Conservation (phyloP, 2,329 filamentous ascomycete genomes). For the Neofusicoccum sp. region DNA sequence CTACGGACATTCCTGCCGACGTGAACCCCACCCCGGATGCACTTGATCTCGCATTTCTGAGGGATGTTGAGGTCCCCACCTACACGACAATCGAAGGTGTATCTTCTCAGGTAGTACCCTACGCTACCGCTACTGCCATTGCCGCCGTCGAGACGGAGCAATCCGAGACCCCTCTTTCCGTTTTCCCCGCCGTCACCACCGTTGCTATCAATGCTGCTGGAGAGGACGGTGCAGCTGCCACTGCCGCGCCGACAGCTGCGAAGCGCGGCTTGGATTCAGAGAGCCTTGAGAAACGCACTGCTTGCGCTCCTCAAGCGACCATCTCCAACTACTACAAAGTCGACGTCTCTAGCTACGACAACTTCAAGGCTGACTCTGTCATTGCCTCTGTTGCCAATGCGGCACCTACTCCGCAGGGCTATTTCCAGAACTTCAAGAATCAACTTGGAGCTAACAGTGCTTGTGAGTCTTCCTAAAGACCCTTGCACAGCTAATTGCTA, state of each 20-base stretch:
- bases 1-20: constrained; percentile 1
- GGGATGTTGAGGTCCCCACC: constrained; percentile 20
- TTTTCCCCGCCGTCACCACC: constrained; percentile 19
- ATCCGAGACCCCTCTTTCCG: constrained; percentile 18
- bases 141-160: not conserved
- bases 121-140: constrained; percentile 21
- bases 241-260: not conserved
- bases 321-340: constrained; percentile 11
- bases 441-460: not conserved
- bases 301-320: constrained; percentile 22
- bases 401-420: not conserved
- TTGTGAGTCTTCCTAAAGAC: not conserved
- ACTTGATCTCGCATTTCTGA: constrained; percentile 21
- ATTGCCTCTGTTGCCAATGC: not conserved
- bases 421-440: constrained; percentile 7
- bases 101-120: constrained; percentile 16
- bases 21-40: constrained; percentile 19
- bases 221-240: constrained; percentile 9
- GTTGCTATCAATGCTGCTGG: constrained; percentile 21
- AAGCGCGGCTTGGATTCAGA: constrained; percentile 17
- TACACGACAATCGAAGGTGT: constrained; percentile 16
- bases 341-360: not conserved
- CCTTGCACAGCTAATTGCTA: too few relatives aligned
- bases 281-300: constrained; percentile 17
- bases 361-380: not conserved